Conservation (phyloP, 2,329 filamentous ascomycete genomes). For the Colletotrichum liriopes region DNA sequence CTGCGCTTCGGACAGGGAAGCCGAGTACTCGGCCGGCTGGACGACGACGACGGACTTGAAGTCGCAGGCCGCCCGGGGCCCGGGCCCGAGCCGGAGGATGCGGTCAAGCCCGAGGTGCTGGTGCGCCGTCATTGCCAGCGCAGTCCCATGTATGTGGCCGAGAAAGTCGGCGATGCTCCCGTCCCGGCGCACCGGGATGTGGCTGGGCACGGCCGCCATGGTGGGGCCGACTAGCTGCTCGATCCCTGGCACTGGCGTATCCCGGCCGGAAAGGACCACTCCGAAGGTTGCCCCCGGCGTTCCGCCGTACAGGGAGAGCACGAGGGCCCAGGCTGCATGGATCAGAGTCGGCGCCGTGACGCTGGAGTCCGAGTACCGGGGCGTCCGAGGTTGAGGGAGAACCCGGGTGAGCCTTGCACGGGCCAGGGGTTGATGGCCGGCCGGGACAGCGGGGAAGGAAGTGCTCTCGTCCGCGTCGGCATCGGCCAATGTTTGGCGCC, state of each 20-base stretch:
- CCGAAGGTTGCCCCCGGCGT: constrained; percentile 50
- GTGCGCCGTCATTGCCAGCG: constrained; percentile 45
- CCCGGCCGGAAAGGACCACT: constrained; percentile 59
- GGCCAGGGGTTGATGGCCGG: too few species aligned
- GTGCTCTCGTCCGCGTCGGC: too few species aligned
- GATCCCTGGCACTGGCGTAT: constrained; percentile 43
- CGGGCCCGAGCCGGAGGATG: constrained; percentile 43
- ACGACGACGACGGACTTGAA: constrained; percentile 44
- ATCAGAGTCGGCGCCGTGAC: too few species aligned
- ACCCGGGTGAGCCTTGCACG: too few species aligned
- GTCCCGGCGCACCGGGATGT: constrained; percentile 52
- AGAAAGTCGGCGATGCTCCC: constrained; percentile 24
- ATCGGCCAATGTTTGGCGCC: too few species aligned
- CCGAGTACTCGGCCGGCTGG: constrained; percentile 1
- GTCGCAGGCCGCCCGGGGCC: constrained; percentile 43
- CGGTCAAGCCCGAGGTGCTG: constrained; percentile 47
- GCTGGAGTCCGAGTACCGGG: constrained; percentile 51
- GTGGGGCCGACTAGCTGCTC: constrained; percentile 48
- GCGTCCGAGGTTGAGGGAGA: too few species aligned
- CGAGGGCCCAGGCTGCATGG: constrained; percentile 51
- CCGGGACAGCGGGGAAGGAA: too few species aligned
- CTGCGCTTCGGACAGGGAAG: neutral
- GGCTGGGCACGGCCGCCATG: constrained; percentile 60
- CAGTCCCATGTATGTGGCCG: constrained; percentile 34
- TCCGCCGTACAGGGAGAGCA: constrained; percentile 64